Conservation (phyloP, 305 asterid species). For the Ajuga reptans region DNA sequence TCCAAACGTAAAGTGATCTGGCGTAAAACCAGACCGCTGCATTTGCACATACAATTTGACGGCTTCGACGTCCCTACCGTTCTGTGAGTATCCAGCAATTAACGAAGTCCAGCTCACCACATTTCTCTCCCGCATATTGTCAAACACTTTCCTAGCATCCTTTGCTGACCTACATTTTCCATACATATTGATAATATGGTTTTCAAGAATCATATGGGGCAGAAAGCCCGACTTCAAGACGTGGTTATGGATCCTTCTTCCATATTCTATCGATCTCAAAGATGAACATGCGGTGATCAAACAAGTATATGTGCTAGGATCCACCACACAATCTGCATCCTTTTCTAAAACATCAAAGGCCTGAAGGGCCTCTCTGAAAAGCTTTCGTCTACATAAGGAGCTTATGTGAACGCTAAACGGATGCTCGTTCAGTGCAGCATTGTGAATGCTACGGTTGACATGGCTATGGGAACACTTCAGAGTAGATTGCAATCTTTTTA, state of each 20-base stretch:
- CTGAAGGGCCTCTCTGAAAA: conserved; percentile 42
- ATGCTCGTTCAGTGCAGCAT: conserved; percentile 23
- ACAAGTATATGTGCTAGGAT: conserved; percentile 45
- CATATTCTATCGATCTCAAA: conserved; percentile 41
- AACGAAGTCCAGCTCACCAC: conserved; percentile 66
- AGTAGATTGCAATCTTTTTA: conserved; percentile 20
- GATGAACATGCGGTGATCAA: conserved; percentile 51
- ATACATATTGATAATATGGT: conserved; percentile 63
- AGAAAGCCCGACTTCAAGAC: conserved; percentile 34
- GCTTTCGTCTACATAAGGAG: conserved; percentile 50
- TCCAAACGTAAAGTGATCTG: conserved; percentile 63
- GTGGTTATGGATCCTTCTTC: conserved; percentile 42
- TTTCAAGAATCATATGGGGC: conserved; percentile 55
- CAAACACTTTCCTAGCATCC: conserved; percentile 60
- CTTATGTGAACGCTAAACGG: conserved; percentile 33
- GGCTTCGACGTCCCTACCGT: conserved; percentile 45
- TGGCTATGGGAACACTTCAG: conserved; percentile 15
- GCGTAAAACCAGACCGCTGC: conserved; percentile 40
- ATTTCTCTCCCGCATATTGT: conserved; percentile 53
- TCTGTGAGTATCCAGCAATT: conserved; percentile 57
- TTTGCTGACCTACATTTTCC: conserved; percentile 60
- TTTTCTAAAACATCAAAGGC: conserved; percentile 38
- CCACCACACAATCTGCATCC: conserved; percentile 27
- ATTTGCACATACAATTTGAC: conserved; percentile 42
- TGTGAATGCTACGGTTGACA: conserved; percentile 21